Evolutionary conservation across 2,329 filamentous ascomycete species (phyloP).

Genomic region (Gnomoniopsis smithogilvyi): DNA sequence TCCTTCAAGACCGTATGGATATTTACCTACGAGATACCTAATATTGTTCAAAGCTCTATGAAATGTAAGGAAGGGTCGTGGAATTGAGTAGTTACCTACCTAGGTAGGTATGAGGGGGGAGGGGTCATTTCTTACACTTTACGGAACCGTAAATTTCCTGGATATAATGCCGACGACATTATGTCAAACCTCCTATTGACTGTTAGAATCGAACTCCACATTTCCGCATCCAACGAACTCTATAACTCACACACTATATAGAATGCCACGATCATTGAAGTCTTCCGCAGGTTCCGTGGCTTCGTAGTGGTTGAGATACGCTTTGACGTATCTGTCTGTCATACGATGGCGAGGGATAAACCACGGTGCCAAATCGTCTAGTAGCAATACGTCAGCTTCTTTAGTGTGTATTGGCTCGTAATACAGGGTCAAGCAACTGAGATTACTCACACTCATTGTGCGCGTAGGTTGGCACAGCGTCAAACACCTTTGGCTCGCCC

Average conservation of each 20-base stretch:
- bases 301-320: slow-evolving; percentile 24
- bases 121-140: slow-evolving; percentile 11
- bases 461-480: slow-evolving; percentile 33
- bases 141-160: slow-evolving; percentile 21
- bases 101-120: neutral
- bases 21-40: neutral
- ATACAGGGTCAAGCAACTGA: neutral
- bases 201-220: neutral
- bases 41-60: slow-evolving; percentile 1
- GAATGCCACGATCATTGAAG: slow-evolving; percentile 25
- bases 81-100: neutral
- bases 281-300: slow-evolving; percentile 26
- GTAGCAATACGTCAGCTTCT: neutral
- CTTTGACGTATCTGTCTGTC: slow-evolving; percentile 19
- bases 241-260: slow-evolving; percentile 26
- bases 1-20: neutral
- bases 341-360: slow-evolving; percentile 25
- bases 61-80: neutral
- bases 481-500: slow-evolving; percentile 31
- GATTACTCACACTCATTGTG: slow-evolving; percentile 35
- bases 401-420: neutral
- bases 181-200: slow-evolving; percentile 15
- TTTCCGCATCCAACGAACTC: neutral
- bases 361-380: slow-evolving; percentile 28
- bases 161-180: slow-evolving; percentile 23